Percentiles rank a stretch among this genome's conserved stretches.
Conservation (phyloP, 2,329 filamentous ascomycete species). For the Diaporthe vexans region DNA sequence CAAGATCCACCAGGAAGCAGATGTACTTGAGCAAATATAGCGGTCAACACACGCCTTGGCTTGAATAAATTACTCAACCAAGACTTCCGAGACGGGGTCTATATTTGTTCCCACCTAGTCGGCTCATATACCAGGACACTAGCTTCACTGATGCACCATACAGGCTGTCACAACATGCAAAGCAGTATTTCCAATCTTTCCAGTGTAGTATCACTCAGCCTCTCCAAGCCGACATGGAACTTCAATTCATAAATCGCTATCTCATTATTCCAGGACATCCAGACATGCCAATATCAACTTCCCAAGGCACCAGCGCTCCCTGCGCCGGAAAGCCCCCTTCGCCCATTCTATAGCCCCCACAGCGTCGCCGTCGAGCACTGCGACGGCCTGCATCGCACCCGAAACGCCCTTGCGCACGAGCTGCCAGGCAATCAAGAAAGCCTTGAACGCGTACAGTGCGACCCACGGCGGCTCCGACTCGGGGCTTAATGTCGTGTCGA, state of each 20-base stretch:
- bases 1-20: no score
- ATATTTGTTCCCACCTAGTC: not conserved
- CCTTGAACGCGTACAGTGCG: constrained; percentile 56
- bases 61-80: not conserved
- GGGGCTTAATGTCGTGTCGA: constrained; percentile 47
- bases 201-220: not conserved
- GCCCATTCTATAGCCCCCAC: constrained; percentile 50
- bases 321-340: constrained; percentile 49
- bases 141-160: not conserved
- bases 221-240: not conserved
- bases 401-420: constrained; percentile 49
- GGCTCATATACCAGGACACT: no score
- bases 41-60: no score
- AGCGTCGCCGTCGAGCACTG: constrained; percentile 51
- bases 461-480: constrained; percentile 56
- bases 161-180: not conserved
- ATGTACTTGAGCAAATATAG: no score
- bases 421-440: constrained; percentile 58
- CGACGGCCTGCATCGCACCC: constrained; percentile 52
- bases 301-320: constrained; percentile 50
- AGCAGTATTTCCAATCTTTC: no score
- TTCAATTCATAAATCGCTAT: not conserved
- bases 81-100: not conserved
- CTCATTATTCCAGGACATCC: constrained; percentile 10
- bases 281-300: constrained; percentile 51